phyloP scores from a whole-genome alignment of 2,329 filamentous ascomycete genomes.

The Pestalotiopsis sp. region DNA sequence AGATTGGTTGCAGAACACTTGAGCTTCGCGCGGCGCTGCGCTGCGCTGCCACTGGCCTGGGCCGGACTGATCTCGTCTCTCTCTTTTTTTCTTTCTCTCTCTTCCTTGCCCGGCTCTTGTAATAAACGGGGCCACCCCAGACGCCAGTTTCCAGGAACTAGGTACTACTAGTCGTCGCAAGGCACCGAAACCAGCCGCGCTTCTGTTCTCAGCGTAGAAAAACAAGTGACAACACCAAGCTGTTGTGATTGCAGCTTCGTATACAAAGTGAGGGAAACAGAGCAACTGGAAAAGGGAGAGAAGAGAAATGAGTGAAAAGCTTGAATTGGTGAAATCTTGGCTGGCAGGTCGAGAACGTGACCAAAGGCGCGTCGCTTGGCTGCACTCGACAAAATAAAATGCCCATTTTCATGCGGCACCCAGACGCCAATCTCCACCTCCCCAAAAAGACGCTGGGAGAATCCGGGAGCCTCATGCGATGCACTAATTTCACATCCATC shows the following conservation, averaged over 20 bases:
- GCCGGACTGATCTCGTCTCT: background rate
- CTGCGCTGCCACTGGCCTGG: background rate
- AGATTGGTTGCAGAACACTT: background rate
- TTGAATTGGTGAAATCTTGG: background rate
- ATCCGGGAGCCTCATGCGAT: background rate
- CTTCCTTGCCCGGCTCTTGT: background rate
- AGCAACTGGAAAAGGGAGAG: background rate
- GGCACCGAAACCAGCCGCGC: background rate
- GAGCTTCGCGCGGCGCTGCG: background rate
- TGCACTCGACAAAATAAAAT: conserved; percentile 4
- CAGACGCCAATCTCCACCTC: background rate
- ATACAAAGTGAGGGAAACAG: too few relatives aligned
- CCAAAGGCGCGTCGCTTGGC: background rate
- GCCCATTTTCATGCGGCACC: conserved; percentile 4
- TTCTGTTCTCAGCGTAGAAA: background rate
- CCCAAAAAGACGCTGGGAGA: background rate
- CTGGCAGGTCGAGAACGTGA: background rate
- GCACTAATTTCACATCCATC: conserved; percentile 4
- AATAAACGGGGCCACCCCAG: background rate
- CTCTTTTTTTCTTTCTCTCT: background rate
- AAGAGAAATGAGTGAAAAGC: background rate
- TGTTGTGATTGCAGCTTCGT: background rate
- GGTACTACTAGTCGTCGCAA: background rate
- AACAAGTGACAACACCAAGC: background rate
- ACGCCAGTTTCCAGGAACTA: background rate